Evolutionary conservation across 257 asterid species (phyloP).

Genomic region (Solanum chaucha): DNA sequence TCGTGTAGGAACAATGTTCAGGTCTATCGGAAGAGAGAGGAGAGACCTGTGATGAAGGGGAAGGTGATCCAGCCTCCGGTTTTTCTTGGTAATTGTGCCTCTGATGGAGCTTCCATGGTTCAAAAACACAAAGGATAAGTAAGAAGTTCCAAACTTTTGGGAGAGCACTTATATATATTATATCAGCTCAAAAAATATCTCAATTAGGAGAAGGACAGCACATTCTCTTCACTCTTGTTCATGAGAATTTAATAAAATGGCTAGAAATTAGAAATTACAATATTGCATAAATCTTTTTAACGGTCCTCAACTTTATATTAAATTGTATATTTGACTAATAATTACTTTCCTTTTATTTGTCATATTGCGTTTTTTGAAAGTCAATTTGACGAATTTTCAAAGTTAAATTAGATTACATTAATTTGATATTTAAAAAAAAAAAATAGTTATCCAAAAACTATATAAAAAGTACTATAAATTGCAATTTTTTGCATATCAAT

Average conservation of each 20-base stretch:
- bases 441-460: not conserved
- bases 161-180: not conserved
- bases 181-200: too few relatives aligned
- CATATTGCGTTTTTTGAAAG: too few relatives aligned
- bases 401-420: too few relatives aligned
- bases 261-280: not conserved
- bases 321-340: not conserved
- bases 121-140: not conserved
- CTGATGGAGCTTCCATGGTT: not conserved
- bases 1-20: not conserved
- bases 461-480: too few relatives aligned
- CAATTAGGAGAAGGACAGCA: not conserved
- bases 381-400: not conserved
- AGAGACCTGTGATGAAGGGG: conserved; percentile 6
- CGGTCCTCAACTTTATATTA: not conserved
- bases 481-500: too few relatives aligned
- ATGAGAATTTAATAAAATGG: not conserved
- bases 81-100: not conserved
- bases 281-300: not conserved
- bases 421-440: too few relatives aligned
- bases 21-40: not conserved
- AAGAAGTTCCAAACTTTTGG: not conserved
- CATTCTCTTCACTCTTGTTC: not conserved
- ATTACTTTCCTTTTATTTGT: too few relatives aligned
- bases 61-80: conserved; percentile 16